Evolutionary conservation across 495 filamentous ascomycete genomes (phyloP).

Genomic region (Talaromyces stipitatus): DNA sequence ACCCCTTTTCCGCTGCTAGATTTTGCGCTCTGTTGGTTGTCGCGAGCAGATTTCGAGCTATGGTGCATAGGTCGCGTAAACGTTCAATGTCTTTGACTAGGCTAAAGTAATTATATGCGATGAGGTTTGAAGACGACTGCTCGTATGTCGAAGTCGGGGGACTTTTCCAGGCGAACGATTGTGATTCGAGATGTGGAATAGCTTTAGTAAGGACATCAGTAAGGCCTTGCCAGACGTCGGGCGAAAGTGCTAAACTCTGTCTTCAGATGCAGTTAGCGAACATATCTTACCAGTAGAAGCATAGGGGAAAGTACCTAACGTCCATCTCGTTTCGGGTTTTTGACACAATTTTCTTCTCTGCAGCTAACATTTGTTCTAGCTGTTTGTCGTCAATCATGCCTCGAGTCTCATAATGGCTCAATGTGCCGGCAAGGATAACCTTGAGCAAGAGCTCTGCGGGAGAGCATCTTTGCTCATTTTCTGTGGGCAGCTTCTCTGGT

Average conservation of each 20-base stretch:
- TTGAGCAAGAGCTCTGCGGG: constrained; percentile 43
- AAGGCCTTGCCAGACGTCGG: constrained; percentile 63
- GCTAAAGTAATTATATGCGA: constrained; percentile 65
- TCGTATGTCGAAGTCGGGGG: constrained; percentile 49
- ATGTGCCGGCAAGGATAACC: constrained; percentile 37
- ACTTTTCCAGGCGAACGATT: constrained; percentile 53
- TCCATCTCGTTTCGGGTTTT: constrained; percentile 46
- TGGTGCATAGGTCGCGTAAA: constrained; percentile 75
- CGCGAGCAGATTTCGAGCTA: constrained; percentile 77
- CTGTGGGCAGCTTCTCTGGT: constrained; percentile 23
- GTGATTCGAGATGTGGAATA: constrained; percentile 53
- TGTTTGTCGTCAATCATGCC: constrained; percentile 46
- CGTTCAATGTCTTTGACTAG: constrained; percentile 77
- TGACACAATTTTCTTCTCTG: constrained; percentile 42
- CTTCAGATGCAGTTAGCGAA: constrained; percentile 15
- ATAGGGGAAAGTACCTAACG: constrained; percentile 26
- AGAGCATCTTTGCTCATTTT: constrained; percentile 35
- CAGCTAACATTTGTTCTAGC: constrained; percentile 41
- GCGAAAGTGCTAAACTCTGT: constrained; percentile 47
- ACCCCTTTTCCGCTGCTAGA: constrained; percentile 66
- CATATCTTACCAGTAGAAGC: neutral
- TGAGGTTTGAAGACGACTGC: constrained; percentile 56
- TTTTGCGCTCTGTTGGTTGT: constrained; percentile 79
- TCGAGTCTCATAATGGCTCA: constrained; percentile 43
- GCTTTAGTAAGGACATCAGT: constrained; percentile 51